These are phyloP conservation scores for Triticum aestivum DNA, from an alignment of 176 grass and related monocot genomes.

Conservation along the genomic window IWGSC_CS_RefSeq_v2.1 NC_057802.1:16064386-16064885, in stretches of 20 bases:
- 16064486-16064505: conserved; percentile 55
- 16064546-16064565: conserved; percentile 80
- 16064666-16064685: conserved; percentile 19
- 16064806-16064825: background rate
- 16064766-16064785: background rate
- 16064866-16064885: background rate
- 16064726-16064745: background rate
- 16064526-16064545: conserved; percentile 82
- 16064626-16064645: conserved; percentile 8
- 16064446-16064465: conserved; percentile 54
- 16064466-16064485: conserved; percentile 76
- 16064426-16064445: conserved; percentile 77
- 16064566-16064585: conserved; percentile 76
- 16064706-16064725: background rate
- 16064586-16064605: conserved; percentile 94
- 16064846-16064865: background rate
- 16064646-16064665: background rate
- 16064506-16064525: conserved; percentile 89
- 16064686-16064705: background rate
- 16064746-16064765: background rate
- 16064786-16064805: background rate
- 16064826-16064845: background rate
- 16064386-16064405: conserved; percentile 98
- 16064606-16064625: conserved; percentile 82
- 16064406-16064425: conserved; percentile 99